Percentiles rank a stretch among this genome's conserved stretches.
Conservation (phyloP, 306 rosid genomes). For the Spatholobus suberectus region DNA sequence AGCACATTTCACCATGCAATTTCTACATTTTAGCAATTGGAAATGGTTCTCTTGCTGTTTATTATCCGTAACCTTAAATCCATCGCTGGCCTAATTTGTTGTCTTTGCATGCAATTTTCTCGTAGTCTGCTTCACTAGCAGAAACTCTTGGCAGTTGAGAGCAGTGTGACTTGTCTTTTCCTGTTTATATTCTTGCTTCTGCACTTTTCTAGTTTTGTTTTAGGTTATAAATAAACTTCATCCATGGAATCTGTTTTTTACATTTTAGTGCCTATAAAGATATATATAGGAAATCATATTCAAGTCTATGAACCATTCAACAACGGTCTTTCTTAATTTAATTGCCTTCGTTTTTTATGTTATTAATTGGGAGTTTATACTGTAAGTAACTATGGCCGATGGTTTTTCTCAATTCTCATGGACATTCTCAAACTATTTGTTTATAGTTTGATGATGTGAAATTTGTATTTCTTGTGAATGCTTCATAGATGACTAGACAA, state of each 20-base stretch:
- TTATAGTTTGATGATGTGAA: background rate
- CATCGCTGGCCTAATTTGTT: background rate
- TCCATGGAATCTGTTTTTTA: background rate
- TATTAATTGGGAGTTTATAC: background rate
- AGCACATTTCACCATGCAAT: background rate
- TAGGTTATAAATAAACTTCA: background rate
- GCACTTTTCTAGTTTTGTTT: background rate
- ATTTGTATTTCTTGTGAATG: background rate
- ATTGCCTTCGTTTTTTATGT: background rate
- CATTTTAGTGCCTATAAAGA: background rate
- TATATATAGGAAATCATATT: background rate
- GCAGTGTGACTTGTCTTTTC: background rate
- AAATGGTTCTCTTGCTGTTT: background rate
- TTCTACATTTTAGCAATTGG: background rate
- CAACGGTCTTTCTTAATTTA: background rate
- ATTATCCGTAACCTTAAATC: background rate
- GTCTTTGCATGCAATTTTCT: background rate
- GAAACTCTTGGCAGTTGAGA: background rate
- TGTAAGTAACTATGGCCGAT: background rate
- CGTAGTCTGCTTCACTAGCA: background rate
- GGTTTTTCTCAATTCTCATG: slow-evolving; percentile 6
- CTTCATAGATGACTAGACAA: background rate
- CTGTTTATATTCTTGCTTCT: background rate
- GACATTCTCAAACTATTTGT: background rate
- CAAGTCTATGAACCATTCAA: background rate